phyloP scores from a whole-genome alignment of 2,329 filamentous ascomycete species.

The Penicillium sp. region DNA sequence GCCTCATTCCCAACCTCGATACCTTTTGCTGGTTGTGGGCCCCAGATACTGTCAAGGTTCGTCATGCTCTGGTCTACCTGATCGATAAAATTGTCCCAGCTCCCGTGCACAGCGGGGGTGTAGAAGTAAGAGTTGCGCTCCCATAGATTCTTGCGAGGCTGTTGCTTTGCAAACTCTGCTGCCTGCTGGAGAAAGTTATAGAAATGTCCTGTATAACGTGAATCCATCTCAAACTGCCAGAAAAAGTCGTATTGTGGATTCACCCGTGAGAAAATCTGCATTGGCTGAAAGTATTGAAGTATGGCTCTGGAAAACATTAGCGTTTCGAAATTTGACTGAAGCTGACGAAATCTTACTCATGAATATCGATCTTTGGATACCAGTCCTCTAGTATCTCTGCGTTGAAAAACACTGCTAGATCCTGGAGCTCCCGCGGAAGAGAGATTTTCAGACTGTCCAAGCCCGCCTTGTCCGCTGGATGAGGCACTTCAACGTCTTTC shows the following conservation, averaged over 20 bases:
- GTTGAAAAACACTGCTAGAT: slow-evolving; percentile 8
- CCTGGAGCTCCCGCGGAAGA: slow-evolving; percentile 4
- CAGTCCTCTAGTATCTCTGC: slow-evolving; percentile 4
- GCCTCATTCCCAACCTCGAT: neutral
- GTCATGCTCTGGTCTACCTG: slow-evolving; percentile 3
- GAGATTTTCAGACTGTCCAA: neutral
- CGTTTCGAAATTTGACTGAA: too few species aligned
- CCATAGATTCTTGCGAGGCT: slow-evolving; percentile 11
- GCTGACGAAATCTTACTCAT: too few species aligned
- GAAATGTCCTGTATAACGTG: slow-evolving; percentile 9
- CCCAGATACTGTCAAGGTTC: slow-evolving; percentile 1
- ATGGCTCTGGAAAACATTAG: slow-evolving; percentile 1
- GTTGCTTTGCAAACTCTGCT: slow-evolving; percentile 6
- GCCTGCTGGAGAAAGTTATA: slow-evolving; percentile 8
- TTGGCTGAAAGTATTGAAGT: slow-evolving; percentile 9
- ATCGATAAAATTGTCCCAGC: slow-evolving; percentile 4
- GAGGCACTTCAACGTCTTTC: slow-evolving; percentile 50
- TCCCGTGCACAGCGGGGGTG: slow-evolving; percentile 5
- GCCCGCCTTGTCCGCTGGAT: neutral
- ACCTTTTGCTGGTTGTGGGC: neutral
- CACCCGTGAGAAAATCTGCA: slow-evolving; percentile 8
- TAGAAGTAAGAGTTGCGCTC: slow-evolving; percentile 14
- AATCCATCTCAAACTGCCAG: slow-evolving; percentile 12
- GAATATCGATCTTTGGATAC: slow-evolving; percentile 8
- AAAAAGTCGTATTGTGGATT: slow-evolving; percentile 8